Base-by-base conservation (phyloP, 768 basidiomycete species). In the Mycena vulgaris region DNA sequence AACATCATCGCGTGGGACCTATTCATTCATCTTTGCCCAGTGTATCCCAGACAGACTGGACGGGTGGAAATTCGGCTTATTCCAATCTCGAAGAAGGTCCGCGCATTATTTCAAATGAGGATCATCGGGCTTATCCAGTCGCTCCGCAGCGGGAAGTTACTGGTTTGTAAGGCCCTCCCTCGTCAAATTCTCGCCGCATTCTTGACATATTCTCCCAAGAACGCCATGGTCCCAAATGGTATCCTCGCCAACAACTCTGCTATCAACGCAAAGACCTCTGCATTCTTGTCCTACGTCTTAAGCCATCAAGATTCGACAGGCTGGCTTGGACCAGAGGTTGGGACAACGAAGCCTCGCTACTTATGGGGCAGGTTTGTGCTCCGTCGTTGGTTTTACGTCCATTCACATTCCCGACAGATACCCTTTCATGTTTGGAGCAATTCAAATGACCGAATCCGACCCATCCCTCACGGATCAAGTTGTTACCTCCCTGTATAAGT, bases 311-410 rank as follows among this genome's bases (percentile, higher is more conserved):
- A 88, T 70, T 82, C 83, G 5, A 85, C 86, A 9, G 88, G 88
- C 5, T 89, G 88, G 88, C 79, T 89, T 30, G 88, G 88, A 4
- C 88, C 88, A 5, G 88, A 88, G 69, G 86, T 87, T 21, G 83
- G 83, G 62, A 88, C 86, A 11, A 84, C 78, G 37, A 88, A 88
- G 72, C 87, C 88, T 27, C 82, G 87, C 10, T 88, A 84, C 67
- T 77, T 89, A 2, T 88, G 87, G 88, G 88, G 88, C 65, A 81
- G 87, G 83, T 85, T 66, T 21, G 75, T 56, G 16, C 23, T 27
- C 11, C 30, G 21, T n/a, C 13, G 21, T 55, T 2, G 23, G 11
- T 17, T n/a, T 37, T 28, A 10, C 6, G 31, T 25, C 13, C 16
- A 40, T 14, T 27, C n/a, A 48, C 30, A 6, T n/a, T 7, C 16